These are phyloP conservation scores for Pyrus pyrifolia DNA, from an alignment of 306 rosid genomes.

Conservation along the genomic window DNA sequence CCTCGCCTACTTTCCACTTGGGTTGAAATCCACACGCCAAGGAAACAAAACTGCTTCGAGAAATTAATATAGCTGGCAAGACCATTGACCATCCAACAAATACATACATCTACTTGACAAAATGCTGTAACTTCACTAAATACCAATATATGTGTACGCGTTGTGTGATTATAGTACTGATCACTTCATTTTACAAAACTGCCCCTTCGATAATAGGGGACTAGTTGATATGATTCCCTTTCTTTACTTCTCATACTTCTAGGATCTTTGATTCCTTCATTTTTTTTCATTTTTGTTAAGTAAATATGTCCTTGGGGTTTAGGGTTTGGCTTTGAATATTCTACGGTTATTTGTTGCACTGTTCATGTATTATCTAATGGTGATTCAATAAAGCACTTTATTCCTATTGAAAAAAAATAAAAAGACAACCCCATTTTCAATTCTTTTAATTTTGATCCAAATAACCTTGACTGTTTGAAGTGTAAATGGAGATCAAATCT, in stretches of 20 bases:
- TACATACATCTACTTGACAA: constrained; percentile 20
- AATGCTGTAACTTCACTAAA: constrained; percentile 26
- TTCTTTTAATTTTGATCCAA: not conserved
- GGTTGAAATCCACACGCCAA: constrained; percentile 35
- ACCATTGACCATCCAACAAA: constrained; percentile 32
- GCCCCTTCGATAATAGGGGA: not conserved
- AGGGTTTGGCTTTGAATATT: too few relatives aligned
- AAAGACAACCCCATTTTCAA: not conserved
- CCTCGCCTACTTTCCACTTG: not conserved
- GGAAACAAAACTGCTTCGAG: constrained; percentile 21
- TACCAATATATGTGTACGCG: constrained; percentile 11
- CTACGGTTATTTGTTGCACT: too few relatives aligned
- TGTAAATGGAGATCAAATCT: too few relatives aligned
- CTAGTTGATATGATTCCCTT: too few relatives aligned
- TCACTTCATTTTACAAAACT: not conserved
- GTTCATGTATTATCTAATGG: too few relatives aligned
- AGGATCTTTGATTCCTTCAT: too few relatives aligned
- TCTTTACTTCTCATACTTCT: too few relatives aligned
- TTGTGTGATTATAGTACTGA: not conserved
- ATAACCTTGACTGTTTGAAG: not conserved
- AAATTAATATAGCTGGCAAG: constrained; percentile 28
- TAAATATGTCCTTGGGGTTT: too few relatives aligned
- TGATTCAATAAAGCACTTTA: too few relatives aligned
- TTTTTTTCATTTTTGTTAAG: too few relatives aligned
- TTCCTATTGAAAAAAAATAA: too few relatives aligned